Percentiles rank a stretch among this genome's conserved stretches.
These are phyloP conservation scores for Xylaria sp. DNA, from an alignment of 2,329 filamentous ascomycete species.

Conservation along the genomic window DNA sequence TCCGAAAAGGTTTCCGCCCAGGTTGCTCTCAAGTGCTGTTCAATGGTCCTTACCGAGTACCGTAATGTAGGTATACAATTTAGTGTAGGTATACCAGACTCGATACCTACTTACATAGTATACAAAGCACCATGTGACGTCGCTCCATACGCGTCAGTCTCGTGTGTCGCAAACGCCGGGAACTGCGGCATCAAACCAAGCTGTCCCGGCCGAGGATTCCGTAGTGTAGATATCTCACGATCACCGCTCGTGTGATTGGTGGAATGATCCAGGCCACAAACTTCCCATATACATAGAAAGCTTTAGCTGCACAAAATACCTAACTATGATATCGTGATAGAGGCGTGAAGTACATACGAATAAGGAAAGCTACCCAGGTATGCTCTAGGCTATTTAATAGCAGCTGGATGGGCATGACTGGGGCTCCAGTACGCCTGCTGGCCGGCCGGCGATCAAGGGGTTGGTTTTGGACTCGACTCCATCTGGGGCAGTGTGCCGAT, in stretches of 20 bases:
- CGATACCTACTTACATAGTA: background rate
- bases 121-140: slow-evolving; percentile 13
- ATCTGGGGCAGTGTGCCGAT: slow-evolving; percentile 11
- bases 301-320: background rate
- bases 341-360: background rate
- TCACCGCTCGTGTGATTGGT: slow-evolving; percentile 7
- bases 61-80: no score
- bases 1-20: background rate
- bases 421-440: slow-evolving; percentile 6
- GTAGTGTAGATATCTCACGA: slow-evolving; percentile 8
- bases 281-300: background rate
- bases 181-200: slow-evolving; percentile 25
- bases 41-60: background rate
- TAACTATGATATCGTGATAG: background rate
- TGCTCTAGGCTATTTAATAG: slow-evolving; percentile 2
- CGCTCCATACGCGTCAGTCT: background rate
- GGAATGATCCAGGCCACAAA: slow-evolving; percentile 1
- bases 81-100: background rate
- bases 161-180: slow-evolving; percentile 21
- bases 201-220: slow-evolving; percentile 20
- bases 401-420: slow-evolving; percentile 11
- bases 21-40: background rate
- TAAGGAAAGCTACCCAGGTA: background rate
- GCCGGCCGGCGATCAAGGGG: slow-evolving; percentile 26
- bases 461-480: slow-evolving; percentile 7